A percentile compares a stretch with the other conserved stretches of the same genome.
Conservation (phyloP, 2,329 filamentous ascomycete species). For the Apiospora aurea region DNA sequence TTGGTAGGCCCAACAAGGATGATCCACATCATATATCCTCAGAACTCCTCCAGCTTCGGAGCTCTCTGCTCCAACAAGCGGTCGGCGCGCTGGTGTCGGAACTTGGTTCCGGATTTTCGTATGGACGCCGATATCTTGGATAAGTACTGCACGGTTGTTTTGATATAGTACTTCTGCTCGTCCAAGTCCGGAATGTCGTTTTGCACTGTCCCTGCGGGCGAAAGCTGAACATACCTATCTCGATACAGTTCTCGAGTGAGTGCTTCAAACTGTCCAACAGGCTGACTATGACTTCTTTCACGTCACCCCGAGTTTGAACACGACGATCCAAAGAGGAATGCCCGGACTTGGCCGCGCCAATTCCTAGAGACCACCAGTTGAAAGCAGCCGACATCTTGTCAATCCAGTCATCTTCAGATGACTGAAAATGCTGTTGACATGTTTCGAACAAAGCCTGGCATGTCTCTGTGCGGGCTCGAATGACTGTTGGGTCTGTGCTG, state of each 20-base stretch:
- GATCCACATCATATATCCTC: neutral
- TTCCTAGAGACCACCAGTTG: neutral
- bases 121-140: neutral
- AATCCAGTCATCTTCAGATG: neutral
- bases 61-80: neutral
- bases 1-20: neutral
- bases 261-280: neutral
- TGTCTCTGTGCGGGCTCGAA: neutral
- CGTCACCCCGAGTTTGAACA: neutral
- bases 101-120: neutral
- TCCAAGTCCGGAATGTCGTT: no score
- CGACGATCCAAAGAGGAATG: neutral
- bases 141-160: neutral
- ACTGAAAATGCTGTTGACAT: neutral
- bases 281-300: neutral
- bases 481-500: neutral
- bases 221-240: neutral
- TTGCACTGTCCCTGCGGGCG: no score
- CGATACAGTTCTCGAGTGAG: neutral
- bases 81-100: neutral
- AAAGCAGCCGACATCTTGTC: neutral
- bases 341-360: neutral
- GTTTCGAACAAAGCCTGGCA: neutral
- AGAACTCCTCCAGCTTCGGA: neutral
- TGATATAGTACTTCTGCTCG: neutral